Conservation (phyloP, 768 basidiomycete species). For the Artomyces pyxidatus region DNA sequence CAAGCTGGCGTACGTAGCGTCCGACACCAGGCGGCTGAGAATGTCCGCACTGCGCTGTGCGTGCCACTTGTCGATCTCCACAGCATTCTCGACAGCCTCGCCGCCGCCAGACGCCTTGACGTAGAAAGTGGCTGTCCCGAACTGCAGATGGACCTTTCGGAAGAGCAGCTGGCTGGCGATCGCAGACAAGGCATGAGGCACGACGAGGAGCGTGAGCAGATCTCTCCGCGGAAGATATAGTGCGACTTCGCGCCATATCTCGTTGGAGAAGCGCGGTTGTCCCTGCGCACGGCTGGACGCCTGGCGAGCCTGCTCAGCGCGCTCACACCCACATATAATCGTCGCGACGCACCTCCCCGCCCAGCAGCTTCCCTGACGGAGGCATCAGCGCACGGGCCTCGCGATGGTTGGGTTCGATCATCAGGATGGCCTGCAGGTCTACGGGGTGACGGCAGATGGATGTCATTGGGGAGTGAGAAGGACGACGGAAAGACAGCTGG, state of each 20-base stretch:
- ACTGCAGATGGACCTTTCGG: conserved; percentile 54
- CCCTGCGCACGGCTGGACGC: conserved; percentile 30
- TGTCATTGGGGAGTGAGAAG: too few relatives aligned
- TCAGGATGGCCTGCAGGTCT: conserved; percentile 64
- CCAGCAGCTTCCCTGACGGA: conserved; percentile 21
- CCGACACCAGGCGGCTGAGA: conserved; percentile 55
- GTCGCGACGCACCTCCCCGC: not conserved
- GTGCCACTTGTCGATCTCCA: conserved; percentile 39
- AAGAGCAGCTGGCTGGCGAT: conserved; percentile 65
- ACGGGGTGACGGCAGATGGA: not conserved
- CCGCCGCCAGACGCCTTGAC: not conserved
- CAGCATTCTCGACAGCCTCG: conserved; percentile 23
- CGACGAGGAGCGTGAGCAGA: conserved; percentile 52
- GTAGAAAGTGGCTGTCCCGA: conserved; percentile 29
- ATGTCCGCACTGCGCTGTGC: conserved; percentile 66
- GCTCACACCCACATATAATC: conserved; percentile 49
- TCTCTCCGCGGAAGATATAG: conserved; percentile 54
- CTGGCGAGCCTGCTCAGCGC: conserved; percentile 14
- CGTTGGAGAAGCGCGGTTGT: conserved; percentile 50
- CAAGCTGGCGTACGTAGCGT: conserved; percentile 47
- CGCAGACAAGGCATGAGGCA: conserved; percentile 59
- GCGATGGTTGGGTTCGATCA: conserved; percentile 54
- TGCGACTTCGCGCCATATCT: conserved; percentile 68
- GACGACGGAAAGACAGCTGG: conserved; percentile 12
- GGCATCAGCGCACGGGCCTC: conserved; percentile 57